Percentiles rank a stretch among this genome's conserved stretches.
These are phyloP conservation scores for Iris pallida DNA, from an alignment of 116 monocot species.

Conservation along the genomic window DNA sequence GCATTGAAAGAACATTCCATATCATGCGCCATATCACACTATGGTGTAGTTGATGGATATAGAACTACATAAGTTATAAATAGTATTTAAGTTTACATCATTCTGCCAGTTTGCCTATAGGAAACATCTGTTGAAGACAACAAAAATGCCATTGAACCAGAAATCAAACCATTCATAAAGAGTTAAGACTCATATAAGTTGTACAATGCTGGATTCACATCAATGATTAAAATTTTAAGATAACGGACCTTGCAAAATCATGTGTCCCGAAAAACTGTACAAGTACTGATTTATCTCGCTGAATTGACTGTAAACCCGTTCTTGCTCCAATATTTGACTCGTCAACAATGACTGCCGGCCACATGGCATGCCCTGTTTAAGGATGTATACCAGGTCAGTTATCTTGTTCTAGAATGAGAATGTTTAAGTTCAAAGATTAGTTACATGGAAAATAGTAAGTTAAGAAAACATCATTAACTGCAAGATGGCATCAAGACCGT, in stretches of 20 bases:
- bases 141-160: background rate
- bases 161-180: background rate
- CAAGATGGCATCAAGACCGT: background rate
- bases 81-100: too few species aligned
- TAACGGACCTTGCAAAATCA: conserved; percentile 90
- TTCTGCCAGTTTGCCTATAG: too few species aligned
- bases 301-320: conserved; percentile 40
- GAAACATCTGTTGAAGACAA: too few species aligned
- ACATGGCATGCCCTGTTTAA: conserved; percentile 88
- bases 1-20: too few species aligned
- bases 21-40: background rate
- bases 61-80: background rate
- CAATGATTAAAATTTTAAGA: background rate
- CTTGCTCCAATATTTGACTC: conserved; percentile 53
- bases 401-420: background rate
- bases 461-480: background rate
- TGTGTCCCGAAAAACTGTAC: conserved; percentile 99
- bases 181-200: too few species aligned
- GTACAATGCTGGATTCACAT: too few species aligned
- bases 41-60: background rate
- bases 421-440: background rate
- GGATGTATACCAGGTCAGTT: conserved; percentile 8
- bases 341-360: conserved; percentile 87
- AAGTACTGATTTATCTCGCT: conserved; percentile 52
- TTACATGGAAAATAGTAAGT: background rate